These are phyloP conservation scores for Cadophora sp. DNA, from an alignment of 2,329 filamentous ascomycete genomes.

Conservation along the genomic window DNA sequence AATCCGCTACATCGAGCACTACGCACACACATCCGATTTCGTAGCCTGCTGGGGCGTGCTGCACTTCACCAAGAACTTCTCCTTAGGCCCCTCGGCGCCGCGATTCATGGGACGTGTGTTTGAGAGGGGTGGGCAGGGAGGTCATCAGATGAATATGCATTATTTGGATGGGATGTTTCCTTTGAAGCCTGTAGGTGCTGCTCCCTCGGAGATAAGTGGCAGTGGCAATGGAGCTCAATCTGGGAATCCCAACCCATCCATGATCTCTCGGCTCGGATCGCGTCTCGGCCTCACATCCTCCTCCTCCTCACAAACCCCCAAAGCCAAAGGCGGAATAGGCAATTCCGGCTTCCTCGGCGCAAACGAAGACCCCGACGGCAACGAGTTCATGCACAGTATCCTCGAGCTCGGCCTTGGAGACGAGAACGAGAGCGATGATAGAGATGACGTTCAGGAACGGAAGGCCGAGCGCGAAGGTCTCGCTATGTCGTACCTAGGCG, in stretches of 20 bases:
- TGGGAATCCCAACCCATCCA: neutral
- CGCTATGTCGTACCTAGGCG: slow-evolving; percentile 47
- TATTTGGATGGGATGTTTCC: slow-evolving; percentile 46
- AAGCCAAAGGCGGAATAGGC: slow-evolving; percentile 31
- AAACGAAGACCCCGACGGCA: slow-evolving; percentile 21
- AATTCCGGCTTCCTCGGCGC: slow-evolving; percentile 31
- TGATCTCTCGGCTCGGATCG: neutral
- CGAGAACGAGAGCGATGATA: too few relatives aligned
- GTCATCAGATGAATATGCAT: slow-evolving; percentile 44
- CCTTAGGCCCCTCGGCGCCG: slow-evolving; percentile 21
- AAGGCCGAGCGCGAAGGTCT: slow-evolving; percentile 51
- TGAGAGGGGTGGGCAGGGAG: slow-evolving; percentile 28
- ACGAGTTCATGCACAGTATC: slow-evolving; percentile 36
- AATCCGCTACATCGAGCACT: slow-evolving; percentile 80
- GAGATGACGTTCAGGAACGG: slow-evolving; percentile 48
- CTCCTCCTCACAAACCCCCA: too few relatives aligned
- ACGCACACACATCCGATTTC: slow-evolving; percentile 76
- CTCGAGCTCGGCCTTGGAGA: slow-evolving; percentile 20
- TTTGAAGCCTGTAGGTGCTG: slow-evolving; percentile 18
- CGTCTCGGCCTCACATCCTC: too few relatives aligned
- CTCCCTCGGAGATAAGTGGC: too few relatives aligned
- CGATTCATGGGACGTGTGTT: slow-evolving; percentile 43
- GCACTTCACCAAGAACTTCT: slow-evolving; percentile 57
- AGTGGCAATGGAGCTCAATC: too few relatives aligned
- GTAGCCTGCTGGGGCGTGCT: slow-evolving; percentile 78